phyloP scores from a whole-genome alignment of 345 rosid species.

The Gossypium ekmanianum region DNA sequence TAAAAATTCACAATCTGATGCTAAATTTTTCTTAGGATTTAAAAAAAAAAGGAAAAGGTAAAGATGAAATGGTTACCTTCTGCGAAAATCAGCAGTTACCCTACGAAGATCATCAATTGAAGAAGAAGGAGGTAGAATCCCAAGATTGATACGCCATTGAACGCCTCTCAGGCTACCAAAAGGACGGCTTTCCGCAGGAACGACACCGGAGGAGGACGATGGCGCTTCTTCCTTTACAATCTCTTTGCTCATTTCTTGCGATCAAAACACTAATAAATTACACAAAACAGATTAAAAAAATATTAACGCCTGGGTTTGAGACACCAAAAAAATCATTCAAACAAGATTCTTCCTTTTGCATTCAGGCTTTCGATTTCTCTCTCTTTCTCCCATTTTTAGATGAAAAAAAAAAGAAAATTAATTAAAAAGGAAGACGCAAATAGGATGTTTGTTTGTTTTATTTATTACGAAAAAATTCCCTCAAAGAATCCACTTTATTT shows the following conservation, averaged over 20 bases:
- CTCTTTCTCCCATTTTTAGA: neutral
- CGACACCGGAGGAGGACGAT: constrained; percentile 11
- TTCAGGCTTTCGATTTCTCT: neutral
- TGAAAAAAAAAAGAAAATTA: neutral
- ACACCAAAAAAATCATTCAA: constrained; percentile 2
- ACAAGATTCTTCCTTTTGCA: neutral
- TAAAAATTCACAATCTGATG: neutral
- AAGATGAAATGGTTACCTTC: constrained; percentile 47
- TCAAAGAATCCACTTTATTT: neutral
- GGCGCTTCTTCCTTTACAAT: constrained; percentile 16
- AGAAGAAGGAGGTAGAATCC: constrained; percentile 67
- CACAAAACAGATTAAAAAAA: neutral
- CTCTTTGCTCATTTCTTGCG: constrained; percentile 3
- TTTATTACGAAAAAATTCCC: too few relatives aligned
- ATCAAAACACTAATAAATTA: neutral
- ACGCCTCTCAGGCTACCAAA: constrained; percentile 65
- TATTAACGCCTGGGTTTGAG: constrained; percentile 7
- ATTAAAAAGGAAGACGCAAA: neutral
- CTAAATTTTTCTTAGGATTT: neutral
- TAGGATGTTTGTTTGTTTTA: neutral
- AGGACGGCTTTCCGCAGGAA: constrained; percentile 19
- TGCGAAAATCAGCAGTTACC: constrained; percentile 79
- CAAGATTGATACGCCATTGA: constrained; percentile 88
- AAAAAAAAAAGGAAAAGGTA: neutral
- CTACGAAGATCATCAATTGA: constrained; percentile 74